Conservation (phyloP, 192 early-diverging fungal genomes). For the Coemansia sp. region DNA sequence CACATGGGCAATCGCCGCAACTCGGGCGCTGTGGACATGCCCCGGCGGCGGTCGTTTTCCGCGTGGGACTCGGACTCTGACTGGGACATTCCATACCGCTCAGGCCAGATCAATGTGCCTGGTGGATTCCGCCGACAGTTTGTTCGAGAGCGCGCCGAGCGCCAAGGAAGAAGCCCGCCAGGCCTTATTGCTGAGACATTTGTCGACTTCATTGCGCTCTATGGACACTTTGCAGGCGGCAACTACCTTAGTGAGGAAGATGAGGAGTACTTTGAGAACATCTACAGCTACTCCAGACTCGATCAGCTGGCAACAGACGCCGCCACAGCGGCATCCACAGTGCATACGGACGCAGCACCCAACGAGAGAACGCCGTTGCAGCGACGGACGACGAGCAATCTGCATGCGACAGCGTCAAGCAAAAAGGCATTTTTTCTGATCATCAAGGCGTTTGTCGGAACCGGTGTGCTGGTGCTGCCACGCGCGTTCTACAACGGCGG, state of each 20-base stretch:
- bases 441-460: constrained; percentile 84
- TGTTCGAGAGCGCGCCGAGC: constrained; percentile 71
- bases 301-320: constrained; percentile 8
- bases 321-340: not conserved
- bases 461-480: constrained; percentile 74
- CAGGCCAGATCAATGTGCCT: constrained; percentile 63
- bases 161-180: constrained; percentile 64
- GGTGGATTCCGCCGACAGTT: constrained; percentile 93
- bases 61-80: constrained; percentile 53
- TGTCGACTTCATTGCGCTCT: constrained; percentile 92
- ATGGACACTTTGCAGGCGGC: constrained; percentile 95
- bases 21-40: constrained; percentile 54
- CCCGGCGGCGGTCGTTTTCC: constrained; percentile 51
- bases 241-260: constrained; percentile 82
- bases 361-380: constrained; percentile 40
- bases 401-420: constrained; percentile 59
- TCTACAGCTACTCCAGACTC: constrained; percentile 17
- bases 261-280: constrained; percentile 59
- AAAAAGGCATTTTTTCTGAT: constrained; percentile 77
- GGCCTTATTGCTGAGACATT: constrained; percentile 83
- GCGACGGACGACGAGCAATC: constrained; percentile 15
- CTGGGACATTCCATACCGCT: constrained; percentile 41
- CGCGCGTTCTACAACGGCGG: constrained; percentile 82
- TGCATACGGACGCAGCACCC: not conserved
- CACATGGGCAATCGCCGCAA: constrained; percentile 46